Conservation (phyloP, 257 asterid species). For the Petunia axillaris region DNA sequence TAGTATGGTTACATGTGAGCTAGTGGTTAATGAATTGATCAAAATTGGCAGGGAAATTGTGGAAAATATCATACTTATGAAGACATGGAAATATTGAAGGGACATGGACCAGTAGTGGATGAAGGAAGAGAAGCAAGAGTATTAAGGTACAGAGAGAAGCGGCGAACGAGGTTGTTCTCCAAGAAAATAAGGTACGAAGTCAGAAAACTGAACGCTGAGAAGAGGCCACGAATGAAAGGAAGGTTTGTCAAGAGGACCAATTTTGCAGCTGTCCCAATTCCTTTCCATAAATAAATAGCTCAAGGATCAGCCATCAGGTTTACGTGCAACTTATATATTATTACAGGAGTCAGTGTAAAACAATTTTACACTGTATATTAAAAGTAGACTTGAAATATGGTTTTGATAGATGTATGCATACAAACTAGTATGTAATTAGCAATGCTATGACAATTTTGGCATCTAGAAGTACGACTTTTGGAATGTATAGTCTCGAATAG, state of each 20-base stretch:
- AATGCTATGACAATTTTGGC: background rate
- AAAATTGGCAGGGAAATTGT: constrained; percentile 50
- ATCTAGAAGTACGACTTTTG: background rate
- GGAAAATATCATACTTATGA: constrained; percentile 52
- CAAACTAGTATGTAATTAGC: background rate
- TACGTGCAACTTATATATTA: background rate
- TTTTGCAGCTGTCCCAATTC: constrained; percentile 44
- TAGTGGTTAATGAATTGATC: background rate
- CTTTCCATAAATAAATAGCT: constrained; percentile 45
- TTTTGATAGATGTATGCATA: background rate
- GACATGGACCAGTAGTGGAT: constrained; percentile 28
- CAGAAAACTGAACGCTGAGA: constrained; percentile 76
- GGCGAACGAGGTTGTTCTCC: constrained; percentile 64
- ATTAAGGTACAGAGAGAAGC: constrained; percentile 63
- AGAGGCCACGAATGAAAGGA: constrained; percentile 82
- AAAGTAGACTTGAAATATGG: background rate
- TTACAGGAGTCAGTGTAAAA: no score
- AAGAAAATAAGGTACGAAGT: constrained; percentile 78
- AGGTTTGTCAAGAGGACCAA: constrained; percentile 79
- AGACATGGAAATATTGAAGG: constrained; percentile 38
- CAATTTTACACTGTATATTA: background rate
- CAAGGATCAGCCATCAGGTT: background rate
- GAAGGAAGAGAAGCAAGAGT: constrained; percentile 68
- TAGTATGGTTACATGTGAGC: background rate
- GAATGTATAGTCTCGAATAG: background rate